Conservation (phyloP, 2,329 filamentous ascomycete genomes). For the Cladorrhinum sp. region DNA sequence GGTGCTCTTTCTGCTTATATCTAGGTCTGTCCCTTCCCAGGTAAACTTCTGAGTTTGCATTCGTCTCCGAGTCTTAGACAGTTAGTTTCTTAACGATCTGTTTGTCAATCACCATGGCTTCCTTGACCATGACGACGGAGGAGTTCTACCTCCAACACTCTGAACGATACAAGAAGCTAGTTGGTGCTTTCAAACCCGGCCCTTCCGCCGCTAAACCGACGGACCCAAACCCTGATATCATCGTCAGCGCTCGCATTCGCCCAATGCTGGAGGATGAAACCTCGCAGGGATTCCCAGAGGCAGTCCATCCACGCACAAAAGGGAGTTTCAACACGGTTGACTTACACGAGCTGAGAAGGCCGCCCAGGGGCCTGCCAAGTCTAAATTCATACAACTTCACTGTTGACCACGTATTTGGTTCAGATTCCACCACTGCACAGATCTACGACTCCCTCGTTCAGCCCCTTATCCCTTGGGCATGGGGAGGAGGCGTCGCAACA, state of each 20-base stretch:
- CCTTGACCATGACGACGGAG: constrained; percentile 29
- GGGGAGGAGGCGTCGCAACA: constrained; percentile 47
- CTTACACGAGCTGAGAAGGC: constrained; percentile 37
- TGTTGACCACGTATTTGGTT: constrained; percentile 37
- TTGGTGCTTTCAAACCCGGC: constrained; percentile 29
- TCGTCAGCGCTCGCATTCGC: constrained; percentile 38
- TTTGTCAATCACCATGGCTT: not conserved
- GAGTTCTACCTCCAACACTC: constrained; percentile 34
- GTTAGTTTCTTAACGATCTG: not conserved
- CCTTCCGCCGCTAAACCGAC: not conserved
- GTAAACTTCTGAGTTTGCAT: not conserved
- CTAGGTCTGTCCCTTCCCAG: not conserved
- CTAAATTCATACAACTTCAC: constrained; percentile 36
- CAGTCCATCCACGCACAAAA: constrained; percentile 28
- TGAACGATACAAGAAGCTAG: constrained; percentile 30
- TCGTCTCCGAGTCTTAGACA: not conserved
- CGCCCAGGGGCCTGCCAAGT: constrained; percentile 32
- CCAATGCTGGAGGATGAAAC: constrained; percentile 37
- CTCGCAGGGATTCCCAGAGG: constrained; percentile 29
- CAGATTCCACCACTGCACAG: constrained; percentile 35
- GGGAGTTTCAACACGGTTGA: constrained; percentile 30
- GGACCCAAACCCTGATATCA: constrained; percentile 29
- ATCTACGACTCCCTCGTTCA: constrained; percentile 42
- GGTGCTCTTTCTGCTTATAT: not conserved
- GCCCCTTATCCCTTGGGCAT: constrained; percentile 44